Conservation (phyloP, 306 rosid species). For the Glycyrrhiza uralensis region DNA sequence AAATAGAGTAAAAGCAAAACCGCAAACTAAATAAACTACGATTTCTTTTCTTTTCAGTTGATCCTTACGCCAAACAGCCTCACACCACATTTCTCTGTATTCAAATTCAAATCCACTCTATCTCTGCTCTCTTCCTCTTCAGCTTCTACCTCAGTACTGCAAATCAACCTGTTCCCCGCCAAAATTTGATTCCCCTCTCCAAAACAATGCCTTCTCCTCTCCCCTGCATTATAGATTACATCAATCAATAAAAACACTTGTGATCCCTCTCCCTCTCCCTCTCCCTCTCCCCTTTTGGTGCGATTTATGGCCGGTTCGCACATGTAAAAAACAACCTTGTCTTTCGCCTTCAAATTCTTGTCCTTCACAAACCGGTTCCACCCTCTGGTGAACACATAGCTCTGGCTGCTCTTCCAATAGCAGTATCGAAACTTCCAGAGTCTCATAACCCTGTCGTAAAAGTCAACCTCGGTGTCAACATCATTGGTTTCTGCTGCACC, state of each 20-base stretch:
- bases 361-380: slow-evolving; percentile 71
- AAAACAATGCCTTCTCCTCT: not conserved
- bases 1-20: not conserved
- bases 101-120: not conserved
- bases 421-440: slow-evolving; percentile 65
- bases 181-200: not conserved
- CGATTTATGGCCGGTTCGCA: slow-evolving; percentile 25
- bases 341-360: slow-evolving; percentile 44
- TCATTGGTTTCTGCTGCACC: not conserved
- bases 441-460: slow-evolving; percentile 51
- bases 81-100: slow-evolving; percentile 23
- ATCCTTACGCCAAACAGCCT: slow-evolving; percentile 46
- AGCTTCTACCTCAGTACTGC: not conserved
- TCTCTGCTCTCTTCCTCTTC: not conserved
- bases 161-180: not conserved
- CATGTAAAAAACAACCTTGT: slow-evolving; percentile 43
- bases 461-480: slow-evolving; percentile 31
- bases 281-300: not conserved
- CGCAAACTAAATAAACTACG: not conserved
- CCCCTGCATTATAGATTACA: slow-evolving; percentile 26
- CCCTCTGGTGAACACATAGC: slow-evolving; percentile 66
- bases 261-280: not conserved
- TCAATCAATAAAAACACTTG: slow-evolving; percentile 33
- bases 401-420: slow-evolving; percentile 77
- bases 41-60: not conserved